Conservation (phyloP, 129 eudicot genomes). For the Centrapalus pauciflorus region DNA sequence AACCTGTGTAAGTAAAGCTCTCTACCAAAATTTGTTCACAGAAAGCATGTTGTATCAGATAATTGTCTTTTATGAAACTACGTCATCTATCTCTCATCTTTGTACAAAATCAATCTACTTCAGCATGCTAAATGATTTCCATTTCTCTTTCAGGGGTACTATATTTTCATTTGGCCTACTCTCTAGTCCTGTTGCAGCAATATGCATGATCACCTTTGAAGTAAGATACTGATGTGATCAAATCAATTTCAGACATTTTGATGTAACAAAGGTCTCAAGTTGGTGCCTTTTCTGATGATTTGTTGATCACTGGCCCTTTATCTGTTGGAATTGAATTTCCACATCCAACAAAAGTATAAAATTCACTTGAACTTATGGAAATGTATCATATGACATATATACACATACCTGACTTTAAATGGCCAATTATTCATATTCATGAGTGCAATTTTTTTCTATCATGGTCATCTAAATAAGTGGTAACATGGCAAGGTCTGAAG, state of each 20-base stretch:
- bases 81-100: not conserved
- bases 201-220: constrained; percentile 38
- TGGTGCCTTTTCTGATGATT: not conserved
- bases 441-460: not conserved
- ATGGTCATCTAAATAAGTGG: too few relatives aligned
- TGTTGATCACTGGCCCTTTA: not conserved
- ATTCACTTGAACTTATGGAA: not conserved
- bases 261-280: not conserved
- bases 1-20: constrained; percentile 48
- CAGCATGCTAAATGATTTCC: not conserved
- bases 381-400: not conserved
- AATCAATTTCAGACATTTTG: not conserved
- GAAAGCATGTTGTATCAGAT: not conserved
- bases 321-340: not conserved
- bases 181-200: constrained; percentile 40
- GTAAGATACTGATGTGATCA: constrained; percentile 21
- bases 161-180: constrained; percentile 41
- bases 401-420: not conserved
- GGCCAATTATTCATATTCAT: not conserved
- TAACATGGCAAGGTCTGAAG: too few relatives aligned
- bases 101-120: not conserved
- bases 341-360: not conserved
- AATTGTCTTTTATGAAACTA: not conserved
- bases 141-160: constrained; percentile 34
- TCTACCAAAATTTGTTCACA: not conserved